phyloP scores from a whole-genome alignment of 345 rosid genomes.

The Pugionium cornutum region DNA sequence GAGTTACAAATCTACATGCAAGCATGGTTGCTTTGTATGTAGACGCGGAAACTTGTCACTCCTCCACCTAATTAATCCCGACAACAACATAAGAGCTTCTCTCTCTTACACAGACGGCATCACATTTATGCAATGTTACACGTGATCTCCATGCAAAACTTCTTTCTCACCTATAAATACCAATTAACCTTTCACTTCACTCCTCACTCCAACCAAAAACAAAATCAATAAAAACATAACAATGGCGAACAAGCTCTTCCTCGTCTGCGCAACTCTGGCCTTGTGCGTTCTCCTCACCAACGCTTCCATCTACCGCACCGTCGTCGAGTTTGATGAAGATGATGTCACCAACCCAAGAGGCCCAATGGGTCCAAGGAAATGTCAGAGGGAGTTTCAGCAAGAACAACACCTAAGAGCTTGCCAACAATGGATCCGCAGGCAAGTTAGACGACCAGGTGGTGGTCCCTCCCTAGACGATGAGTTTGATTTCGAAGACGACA shows the following conservation, averaged over 20 bases:
- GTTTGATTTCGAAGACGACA: constrained; percentile 23
- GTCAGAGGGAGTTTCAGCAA: constrained; percentile 29
- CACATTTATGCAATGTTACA: constrained; percentile 14
- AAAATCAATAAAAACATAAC: background rate
- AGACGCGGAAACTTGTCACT: constrained; percentile 36
- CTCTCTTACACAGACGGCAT: background rate
- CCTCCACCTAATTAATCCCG: constrained; percentile 25
- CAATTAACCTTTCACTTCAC: background rate
- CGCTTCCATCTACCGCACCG: constrained; percentile 44
- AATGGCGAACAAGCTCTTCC: constrained; percentile 24
- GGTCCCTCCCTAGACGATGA: constrained; percentile 17
- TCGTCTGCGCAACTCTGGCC: constrained; percentile 33
- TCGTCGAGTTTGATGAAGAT: constrained; percentile 35
- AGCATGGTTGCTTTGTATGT: constrained; percentile 17
- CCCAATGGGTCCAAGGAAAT: background rate
- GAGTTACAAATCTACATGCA: constrained; percentile 23
- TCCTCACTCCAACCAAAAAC: constrained; percentile 14
- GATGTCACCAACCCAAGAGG: constrained; percentile 21
- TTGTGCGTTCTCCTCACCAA: constrained; percentile 37
- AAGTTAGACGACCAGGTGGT: background rate
- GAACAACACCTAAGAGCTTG: constrained; percentile 20
- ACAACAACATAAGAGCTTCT: constrained; percentile 3
- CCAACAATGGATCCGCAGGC: constrained; percentile 16
- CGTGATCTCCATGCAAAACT: constrained; percentile 31
- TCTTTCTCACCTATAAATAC: constrained; percentile 2